Evolutionary conservation across 768 basidiomycete genomes (phyloP).

Genomic region (Russula virescens): DNA sequence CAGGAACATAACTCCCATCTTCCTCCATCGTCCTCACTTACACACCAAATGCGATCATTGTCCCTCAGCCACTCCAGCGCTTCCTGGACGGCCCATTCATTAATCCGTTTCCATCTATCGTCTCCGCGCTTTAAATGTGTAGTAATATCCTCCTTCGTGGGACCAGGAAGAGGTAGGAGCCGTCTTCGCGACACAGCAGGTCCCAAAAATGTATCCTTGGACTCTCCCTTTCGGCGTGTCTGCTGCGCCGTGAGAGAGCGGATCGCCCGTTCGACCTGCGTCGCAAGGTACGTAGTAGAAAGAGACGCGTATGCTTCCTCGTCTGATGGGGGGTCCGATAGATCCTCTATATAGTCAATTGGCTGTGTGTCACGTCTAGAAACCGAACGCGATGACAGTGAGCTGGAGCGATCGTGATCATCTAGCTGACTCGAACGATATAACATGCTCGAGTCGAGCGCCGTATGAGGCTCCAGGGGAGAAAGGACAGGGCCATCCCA

Average conservation of each 20-base stretch:
- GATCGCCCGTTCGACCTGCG: slow-evolving; percentile 44
- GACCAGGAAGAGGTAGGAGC: slow-evolving; percentile 25
- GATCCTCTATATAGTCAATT: slow-evolving; percentile 38
- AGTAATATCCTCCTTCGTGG: slow-evolving; percentile 44
- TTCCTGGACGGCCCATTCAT: slow-evolving; percentile 59
- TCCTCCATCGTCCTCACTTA: slow-evolving; percentile 29
- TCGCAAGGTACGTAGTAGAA: slow-evolving; percentile 45
- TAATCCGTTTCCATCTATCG: slow-evolving; percentile 59
- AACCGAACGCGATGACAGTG: slow-evolving; percentile 25
- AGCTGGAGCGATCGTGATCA: slow-evolving; percentile 14
- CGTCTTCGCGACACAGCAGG: slow-evolving; percentile 21
- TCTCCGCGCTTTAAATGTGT: slow-evolving; percentile 44
- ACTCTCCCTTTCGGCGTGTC: slow-evolving; percentile 5
- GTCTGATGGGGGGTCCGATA: slow-evolving; percentile 54
- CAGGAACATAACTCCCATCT: slow-evolving; percentile 33
- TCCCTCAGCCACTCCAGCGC: slow-evolving; percentile 45
- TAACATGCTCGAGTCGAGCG: slow-evolving; percentile 28
- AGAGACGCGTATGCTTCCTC: slow-evolving; percentile 69
- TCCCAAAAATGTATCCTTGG: slow-evolving; percentile 4
- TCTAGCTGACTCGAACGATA: slow-evolving; percentile 43
- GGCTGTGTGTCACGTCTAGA: slow-evolving; percentile 25
- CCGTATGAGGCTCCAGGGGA: slow-evolving; percentile 25
- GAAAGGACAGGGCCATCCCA: slow-evolving; percentile 60
- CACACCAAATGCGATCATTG: slow-evolving; percentile 32
- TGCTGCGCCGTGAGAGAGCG: slow-evolving; percentile 29